A percentile compares a stretch with the other conserved stretches of the same genome.
phyloP scores from a whole-genome alignment of 805 yeast genomes.

The Candida anglica region DNA sequence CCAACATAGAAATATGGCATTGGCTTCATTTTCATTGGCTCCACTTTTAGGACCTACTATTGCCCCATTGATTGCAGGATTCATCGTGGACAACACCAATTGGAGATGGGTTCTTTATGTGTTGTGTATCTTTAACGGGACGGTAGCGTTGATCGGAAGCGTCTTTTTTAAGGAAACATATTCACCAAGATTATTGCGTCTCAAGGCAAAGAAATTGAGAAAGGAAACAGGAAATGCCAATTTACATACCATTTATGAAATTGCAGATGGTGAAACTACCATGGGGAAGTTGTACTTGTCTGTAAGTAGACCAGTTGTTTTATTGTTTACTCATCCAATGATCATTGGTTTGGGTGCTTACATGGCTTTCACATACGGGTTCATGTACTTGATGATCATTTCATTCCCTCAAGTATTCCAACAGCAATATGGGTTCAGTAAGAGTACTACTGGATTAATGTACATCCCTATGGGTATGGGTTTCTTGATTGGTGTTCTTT shows the following conservation, averaged over 20 bases:
- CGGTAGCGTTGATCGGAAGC: slow-evolving; percentile 42
- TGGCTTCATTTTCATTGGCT: slow-evolving; percentile 34
- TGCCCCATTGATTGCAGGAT: slow-evolving; percentile 35
- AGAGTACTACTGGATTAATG: slow-evolving; percentile 32
- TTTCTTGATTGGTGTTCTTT: slow-evolving; percentile 24
- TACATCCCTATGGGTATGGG: slow-evolving; percentile 38
- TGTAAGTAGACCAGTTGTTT: slow-evolving; percentile 28
- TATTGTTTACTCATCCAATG: slow-evolving; percentile 34
- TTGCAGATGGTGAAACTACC: slow-evolving; percentile 24
- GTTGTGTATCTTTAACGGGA: slow-evolving; percentile 55
- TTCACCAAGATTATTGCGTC: slow-evolving; percentile 28
- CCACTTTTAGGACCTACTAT: slow-evolving; percentile 36
- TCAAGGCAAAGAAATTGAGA: slow-evolving; percentile 23
- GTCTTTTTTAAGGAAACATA: slow-evolving; percentile 51
- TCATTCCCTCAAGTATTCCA: slow-evolving; percentile 32
- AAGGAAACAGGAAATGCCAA: slow-evolving; percentile 31
- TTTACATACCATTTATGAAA: slow-evolving; percentile 35
- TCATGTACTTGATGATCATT: slow-evolving; percentile 37
- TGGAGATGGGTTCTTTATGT: slow-evolving; percentile 74
- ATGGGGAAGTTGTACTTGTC: slow-evolving; percentile 18
- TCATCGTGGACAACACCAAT: slow-evolving; percentile 23
- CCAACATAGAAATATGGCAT: slow-evolving; percentile 24
- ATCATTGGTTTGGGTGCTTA: slow-evolving; percentile 36
- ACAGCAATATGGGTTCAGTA: slow-evolving; percentile 28
- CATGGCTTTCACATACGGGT: slow-evolving; percentile 41